A percentile compares a stretch with the other conserved stretches of the same genome.
phyloP scores from a whole-genome alignment of 2,329 filamentous ascomycete species.

The Davidsoniella virescens region DNA sequence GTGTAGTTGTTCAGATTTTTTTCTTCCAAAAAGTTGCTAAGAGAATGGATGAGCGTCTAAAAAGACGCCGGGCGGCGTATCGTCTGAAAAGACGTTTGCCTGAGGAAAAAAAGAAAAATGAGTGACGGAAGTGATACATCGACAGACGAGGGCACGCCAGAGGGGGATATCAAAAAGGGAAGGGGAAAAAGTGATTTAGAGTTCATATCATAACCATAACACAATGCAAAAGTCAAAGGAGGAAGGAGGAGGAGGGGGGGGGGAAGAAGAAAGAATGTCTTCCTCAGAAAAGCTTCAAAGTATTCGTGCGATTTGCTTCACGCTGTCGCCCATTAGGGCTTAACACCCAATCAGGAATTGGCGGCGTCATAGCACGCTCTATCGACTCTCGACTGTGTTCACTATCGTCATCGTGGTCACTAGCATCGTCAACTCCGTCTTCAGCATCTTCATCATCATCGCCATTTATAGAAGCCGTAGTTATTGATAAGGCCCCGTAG shows the following conservation, averaged over 20 bases:
- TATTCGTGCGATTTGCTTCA: background rate
- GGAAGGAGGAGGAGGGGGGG: background rate
- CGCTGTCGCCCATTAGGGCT: constrained; percentile 32
- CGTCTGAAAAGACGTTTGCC: background rate
- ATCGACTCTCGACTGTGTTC: constrained; percentile 14
- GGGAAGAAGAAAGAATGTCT: background rate
- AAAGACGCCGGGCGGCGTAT: constrained; percentile 4
- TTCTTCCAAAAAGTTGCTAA: background rate
- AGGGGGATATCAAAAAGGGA: background rate
- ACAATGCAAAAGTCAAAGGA: background rate
- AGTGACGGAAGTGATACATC: background rate
- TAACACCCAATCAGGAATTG: constrained; percentile 45
- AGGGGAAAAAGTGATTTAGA: background rate
- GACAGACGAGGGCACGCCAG: background rate
- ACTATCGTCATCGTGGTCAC: constrained; percentile 3
- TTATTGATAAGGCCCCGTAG: constrained; percentile 2
- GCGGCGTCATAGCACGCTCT: constrained; percentile 38
- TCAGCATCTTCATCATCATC: constrained; percentile 15
- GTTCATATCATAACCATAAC: background rate
- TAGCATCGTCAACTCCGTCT: constrained; percentile 12
- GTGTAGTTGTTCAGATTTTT: background rate
- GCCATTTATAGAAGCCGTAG: constrained; percentile 14
- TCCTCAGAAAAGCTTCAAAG: constrained; percentile 3
- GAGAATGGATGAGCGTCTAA: constrained; percentile 10
- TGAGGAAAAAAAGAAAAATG: constrained; percentile 1